phyloP scores from a whole-genome alignment of 108 stramenopile genomes.

The Nannochloropsis oceanica region DNA sequence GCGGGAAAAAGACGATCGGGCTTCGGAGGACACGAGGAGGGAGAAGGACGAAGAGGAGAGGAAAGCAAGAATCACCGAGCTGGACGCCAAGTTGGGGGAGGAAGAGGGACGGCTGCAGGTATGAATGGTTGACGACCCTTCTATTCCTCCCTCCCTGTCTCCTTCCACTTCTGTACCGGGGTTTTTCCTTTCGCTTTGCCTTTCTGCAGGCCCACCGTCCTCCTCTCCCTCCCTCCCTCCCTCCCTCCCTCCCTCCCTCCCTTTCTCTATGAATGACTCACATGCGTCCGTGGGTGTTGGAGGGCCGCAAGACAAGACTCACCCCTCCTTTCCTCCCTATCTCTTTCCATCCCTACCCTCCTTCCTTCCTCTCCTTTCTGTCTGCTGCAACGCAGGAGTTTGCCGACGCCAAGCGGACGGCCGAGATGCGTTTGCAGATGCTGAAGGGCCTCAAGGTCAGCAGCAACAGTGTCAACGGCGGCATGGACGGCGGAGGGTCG shows the following conservation, averaged over 20 bases:
- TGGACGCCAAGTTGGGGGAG: constrained; percentile 9
- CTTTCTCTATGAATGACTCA: background rate
- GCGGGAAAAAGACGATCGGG: background rate
- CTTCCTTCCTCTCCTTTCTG: too few relatives aligned
- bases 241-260: background rate
- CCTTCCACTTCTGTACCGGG: background rate
- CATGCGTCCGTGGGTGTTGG: background rate
- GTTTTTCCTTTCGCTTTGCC: background rate
- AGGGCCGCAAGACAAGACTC: background rate
- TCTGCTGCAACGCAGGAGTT: background rate
- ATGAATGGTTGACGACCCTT: background rate
- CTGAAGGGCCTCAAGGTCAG: background rate
- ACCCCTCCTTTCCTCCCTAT: background rate
- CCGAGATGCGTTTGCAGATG: background rate
- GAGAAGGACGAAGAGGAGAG: constrained; percentile 10
- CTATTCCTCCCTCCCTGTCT: background rate
- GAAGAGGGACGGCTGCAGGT: background rate
- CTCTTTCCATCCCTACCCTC: background rate
- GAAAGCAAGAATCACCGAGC: constrained; percentile 11
- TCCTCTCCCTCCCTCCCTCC: too few relatives aligned
- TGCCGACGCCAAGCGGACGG: background rate
- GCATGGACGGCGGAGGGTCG: background rate
- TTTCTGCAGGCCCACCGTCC: background rate
- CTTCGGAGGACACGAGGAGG: constrained; percentile 19
- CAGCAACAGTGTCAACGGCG: background rate